Evolutionary conservation across 768 basidiomycete species (phyloP).

Genomic region (Hygrophorus russula): DNA sequence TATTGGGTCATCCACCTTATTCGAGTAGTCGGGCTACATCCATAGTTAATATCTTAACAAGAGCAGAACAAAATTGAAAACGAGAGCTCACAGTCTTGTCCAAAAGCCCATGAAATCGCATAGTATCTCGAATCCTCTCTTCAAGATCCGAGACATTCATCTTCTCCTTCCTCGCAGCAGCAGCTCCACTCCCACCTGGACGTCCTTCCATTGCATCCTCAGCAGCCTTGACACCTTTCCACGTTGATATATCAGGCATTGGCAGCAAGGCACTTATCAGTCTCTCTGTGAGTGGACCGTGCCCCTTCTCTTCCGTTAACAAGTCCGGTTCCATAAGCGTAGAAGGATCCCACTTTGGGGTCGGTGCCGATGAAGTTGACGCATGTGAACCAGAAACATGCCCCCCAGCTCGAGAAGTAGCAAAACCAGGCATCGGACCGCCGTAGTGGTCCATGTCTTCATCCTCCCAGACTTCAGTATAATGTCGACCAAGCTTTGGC

Average conservation of each 20-base stretch:
- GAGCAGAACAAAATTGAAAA: neutral
- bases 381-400: constrained; percentile 19
- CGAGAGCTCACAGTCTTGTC: constrained; percentile 50
- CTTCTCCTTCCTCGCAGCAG: constrained; percentile 63
- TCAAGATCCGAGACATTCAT: constrained; percentile 75
- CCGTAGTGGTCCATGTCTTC: constrained; percentile 56
- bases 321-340: constrained; percentile 66
- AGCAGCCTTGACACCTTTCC: constrained; percentile 74
- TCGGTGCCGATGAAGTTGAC: constrained; percentile 28
- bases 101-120: constrained; percentile 66
- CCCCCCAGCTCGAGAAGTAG: constrained; percentile 17
- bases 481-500: constrained; percentile 81
- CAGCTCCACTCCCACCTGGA: constrained; percentile 70
- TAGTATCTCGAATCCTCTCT: constrained; percentile 60
- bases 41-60: constrained; percentile 1
- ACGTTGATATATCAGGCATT: constrained; percentile 48
- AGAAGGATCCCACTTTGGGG: constrained; percentile 76
- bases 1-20: constrained; percentile 89
- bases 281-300: constrained; percentile 83
- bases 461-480: constrained; percentile 88
- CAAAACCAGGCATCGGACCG: constrained; percentile 11
- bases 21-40: constrained; percentile 56
- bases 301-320: constrained; percentile 63
- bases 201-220: constrained; percentile 80
- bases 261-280: constrained; percentile 66